Base-by-base conservation (phyloP, 2,329 filamentous ascomycete species). In the Parascedosporium putredinis region DNA sequence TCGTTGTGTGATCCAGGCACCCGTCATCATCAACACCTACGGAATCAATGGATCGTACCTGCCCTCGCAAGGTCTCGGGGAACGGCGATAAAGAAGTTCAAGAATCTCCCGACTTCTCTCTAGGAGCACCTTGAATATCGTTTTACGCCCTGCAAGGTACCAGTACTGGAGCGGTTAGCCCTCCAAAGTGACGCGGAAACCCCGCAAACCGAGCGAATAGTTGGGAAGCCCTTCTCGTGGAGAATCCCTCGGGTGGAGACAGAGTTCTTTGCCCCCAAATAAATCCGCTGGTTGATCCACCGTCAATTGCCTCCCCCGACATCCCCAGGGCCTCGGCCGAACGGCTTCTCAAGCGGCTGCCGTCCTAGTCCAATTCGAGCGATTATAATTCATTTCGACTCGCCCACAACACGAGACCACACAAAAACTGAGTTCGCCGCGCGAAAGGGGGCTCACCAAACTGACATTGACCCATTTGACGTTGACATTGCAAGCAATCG, bases 301-400 rank as follows among this genome's bases (percentile, higher is more conserved):
- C 38, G 38, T n/a, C n/a, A n/a, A n/a, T n/a, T n/a, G n/a, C n/a
- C 4, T 42, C 38, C 38, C 38, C 38, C 38, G 23, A 42, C 38
- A 42, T 42, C 38, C 38, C 38, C 38, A 42, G 38, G 14, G 38
- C 38, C 38, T 42, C 38, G 38, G 38, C 38, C 38, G 38, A 42
- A 42, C 38, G 38, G 38, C 38, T 42, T 36, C 5, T 36, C 23
- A 16, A 42, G 23, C 12, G 12, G 16, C 16, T 20, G 12, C 20
- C 20, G 38, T 42, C 23, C 38, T 42, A 42, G 38, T 42, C 38
- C 38, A 42, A 9, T 42, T 42, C 38, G 38, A 42, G 38, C 16
- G 20, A 42, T n/a, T 42, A 42, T 42, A 42, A 42, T 42, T 20
- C n/a, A n/a, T n/a, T 12, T 20, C 18, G 38, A 42, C n/a, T 42